Conservation (phyloP, 768 basidiomycete genomes). For the Rhodotorula sphaerocarpa region DNA sequence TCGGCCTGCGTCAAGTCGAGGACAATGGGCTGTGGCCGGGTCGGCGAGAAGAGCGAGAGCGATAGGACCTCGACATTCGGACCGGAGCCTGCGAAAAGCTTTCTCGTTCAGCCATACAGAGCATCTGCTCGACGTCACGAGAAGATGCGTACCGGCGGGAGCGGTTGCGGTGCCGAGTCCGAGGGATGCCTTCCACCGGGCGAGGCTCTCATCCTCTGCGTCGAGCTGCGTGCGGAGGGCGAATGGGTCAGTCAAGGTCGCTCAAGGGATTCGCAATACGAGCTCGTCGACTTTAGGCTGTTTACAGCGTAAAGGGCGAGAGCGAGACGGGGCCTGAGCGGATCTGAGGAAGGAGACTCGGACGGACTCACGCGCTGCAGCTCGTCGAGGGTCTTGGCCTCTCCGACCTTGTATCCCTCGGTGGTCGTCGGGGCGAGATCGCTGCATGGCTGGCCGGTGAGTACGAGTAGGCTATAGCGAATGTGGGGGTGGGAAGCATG, state of each 20-base stretch:
- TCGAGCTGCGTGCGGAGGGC: conserved; percentile 52
- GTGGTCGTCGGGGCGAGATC: conserved; percentile 28
- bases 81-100: not conserved
- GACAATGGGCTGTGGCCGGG: conserved; percentile 51
- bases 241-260: not conserved
- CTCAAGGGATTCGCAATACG: not conserved
- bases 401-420: conserved; percentile 23
- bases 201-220: conserved; percentile 82
- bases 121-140: conserved; percentile 56
- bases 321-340: not conserved
- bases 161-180: conserved; percentile 55
- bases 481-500: no score
- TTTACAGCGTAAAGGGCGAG: not conserved
- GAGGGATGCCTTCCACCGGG: conserved; percentile 89
- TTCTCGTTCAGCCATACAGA: not conserved
- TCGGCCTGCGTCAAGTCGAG: conserved; percentile 58
- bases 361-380: conserved; percentile 12
- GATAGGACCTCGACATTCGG: conserved; percentile 61
- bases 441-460: not conserved
- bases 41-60: conserved; percentile 69
- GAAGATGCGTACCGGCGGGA: not conserved
- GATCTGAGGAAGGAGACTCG: no score
- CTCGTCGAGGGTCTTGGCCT: conserved; percentile 23
- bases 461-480: not conserved
- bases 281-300: not conserved